phyloP scores from a whole-genome alignment of 108 stramenopile species.

The Fragilaria crotonensis region DNA sequence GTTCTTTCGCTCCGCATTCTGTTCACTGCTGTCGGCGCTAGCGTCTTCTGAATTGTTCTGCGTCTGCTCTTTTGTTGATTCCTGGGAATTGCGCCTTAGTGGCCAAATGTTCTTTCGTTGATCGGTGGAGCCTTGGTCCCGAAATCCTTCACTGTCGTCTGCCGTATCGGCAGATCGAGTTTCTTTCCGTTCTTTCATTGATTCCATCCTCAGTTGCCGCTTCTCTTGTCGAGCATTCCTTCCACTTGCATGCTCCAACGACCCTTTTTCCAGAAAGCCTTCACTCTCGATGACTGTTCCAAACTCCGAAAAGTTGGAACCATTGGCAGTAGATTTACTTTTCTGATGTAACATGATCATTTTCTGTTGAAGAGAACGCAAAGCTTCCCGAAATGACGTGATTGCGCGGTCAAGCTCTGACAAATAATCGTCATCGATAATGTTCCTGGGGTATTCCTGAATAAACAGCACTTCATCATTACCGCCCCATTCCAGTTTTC shows the following conservation, averaged over 20 bases:
- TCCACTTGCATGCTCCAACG: neutral
- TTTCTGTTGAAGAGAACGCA: neutral
- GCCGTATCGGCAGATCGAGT: neutral
- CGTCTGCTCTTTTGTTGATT: neutral
- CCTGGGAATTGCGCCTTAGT: neutral
- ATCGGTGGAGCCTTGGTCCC: neutral
- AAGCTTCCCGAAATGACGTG: neutral
- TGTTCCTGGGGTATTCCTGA: neutral
- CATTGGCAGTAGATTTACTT: slow-evolving; percentile 50
- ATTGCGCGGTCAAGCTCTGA: neutral
- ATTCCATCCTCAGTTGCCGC: neutral
- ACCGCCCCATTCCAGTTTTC: neutral
- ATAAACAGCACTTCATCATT: neutral
- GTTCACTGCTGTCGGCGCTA: neutral
- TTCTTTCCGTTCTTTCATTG: neutral
- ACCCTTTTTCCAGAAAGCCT: neutral
- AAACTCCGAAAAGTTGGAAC: too few relatives aligned
- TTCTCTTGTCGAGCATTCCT: neutral
- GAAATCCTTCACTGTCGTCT: neutral
- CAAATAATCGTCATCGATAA: neutral
- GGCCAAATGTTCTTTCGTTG: neutral
- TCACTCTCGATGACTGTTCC: neutral
- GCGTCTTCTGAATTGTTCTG: neutral
- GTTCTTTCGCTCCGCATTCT: neutral
- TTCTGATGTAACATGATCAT: neutral